Evolutionary conservation across 345 rosid species (phyloP).

Genomic region (Gossypium raimondii): DNA sequence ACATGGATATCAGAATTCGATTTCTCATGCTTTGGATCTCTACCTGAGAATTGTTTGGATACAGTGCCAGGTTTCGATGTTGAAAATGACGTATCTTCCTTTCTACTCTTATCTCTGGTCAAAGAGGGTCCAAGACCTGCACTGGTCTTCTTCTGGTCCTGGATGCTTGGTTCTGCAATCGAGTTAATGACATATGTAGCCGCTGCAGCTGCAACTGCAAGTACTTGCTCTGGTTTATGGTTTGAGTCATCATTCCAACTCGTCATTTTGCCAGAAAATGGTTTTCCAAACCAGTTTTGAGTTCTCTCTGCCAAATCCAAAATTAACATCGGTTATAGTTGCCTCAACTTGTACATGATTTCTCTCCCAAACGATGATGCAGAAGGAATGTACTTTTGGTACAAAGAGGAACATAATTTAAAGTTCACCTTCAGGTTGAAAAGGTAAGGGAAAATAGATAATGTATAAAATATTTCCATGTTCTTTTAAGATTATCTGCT

Average conservation of each 20-base stretch:
- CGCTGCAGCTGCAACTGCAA: slow-evolving; percentile 59
- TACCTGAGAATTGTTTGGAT: slow-evolving; percentile 24
- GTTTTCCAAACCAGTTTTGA: slow-evolving; percentile 41
- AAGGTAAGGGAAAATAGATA: neutral
- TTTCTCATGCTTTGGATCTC: slow-evolving; percentile 3
- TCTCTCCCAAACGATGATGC: neutral
- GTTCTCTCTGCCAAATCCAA: slow-evolving; percentile 37
- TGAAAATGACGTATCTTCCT: slow-evolving; percentile 12
- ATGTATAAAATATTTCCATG: neutral
- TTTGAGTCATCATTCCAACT: slow-evolving; percentile 14
- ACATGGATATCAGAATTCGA: neutral
- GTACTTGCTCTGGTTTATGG: slow-evolving; percentile 24
- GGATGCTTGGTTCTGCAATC: slow-evolving; percentile 19
- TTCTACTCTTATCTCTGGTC: slow-evolving; percentile 29
- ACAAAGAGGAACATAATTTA: neutral
- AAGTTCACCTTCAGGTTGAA: neutral
- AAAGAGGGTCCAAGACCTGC: slow-evolving; percentile 17
- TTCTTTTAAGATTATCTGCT: too few species aligned
- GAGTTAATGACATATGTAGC: slow-evolving; percentile 37
- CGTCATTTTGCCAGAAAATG: slow-evolving; percentile 32
- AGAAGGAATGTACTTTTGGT: too few species aligned
- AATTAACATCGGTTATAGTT: neutral
- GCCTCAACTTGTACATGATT: neutral
- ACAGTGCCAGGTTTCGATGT: slow-evolving; percentile 10
- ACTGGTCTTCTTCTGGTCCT: slow-evolving; percentile 13